Conservation (phyloP, 2,329 filamentous ascomycete species). For the Colletotrichum musicola region DNA sequence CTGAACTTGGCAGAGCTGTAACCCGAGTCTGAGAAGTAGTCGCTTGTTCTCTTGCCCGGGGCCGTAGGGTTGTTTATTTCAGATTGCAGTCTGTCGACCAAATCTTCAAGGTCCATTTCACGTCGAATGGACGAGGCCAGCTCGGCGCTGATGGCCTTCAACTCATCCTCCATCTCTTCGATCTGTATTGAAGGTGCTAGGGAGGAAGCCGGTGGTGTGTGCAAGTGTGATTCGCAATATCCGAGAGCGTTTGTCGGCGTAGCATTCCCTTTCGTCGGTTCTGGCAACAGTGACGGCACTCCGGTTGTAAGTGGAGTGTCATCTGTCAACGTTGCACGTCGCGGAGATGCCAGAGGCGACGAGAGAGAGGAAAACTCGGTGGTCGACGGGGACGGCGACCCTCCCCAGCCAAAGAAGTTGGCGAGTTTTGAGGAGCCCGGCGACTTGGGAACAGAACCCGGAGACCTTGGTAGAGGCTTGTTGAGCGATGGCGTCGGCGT, state of each 20-base stretch:
- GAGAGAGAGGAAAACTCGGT: conserved; percentile 67
- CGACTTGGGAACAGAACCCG: conserved; percentile 52
- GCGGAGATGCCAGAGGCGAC: conserved; percentile 62
- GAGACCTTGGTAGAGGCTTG: conserved; percentile 68
- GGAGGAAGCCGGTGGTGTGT: conserved; percentile 58
- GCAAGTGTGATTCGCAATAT: conserved; percentile 65
- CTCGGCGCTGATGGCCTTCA: conserved; percentile 93
- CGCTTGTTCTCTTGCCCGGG: conserved; percentile 83
- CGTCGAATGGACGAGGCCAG: conserved; percentile 91
- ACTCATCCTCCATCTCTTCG: conserved; percentile 92
- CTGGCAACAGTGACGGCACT: conserved; percentile 35
- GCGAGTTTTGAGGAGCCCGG: conserved; percentile 64
- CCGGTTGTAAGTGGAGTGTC: conserved; percentile 47
- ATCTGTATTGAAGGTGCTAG: conserved; percentile 67
- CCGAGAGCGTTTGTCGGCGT: conserved; percentile 58
- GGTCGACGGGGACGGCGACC: conserved; percentile 58
- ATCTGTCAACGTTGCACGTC: conserved; percentile 54
- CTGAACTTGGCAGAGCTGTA: conserved; percentile 85
- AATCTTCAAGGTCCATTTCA: conserved; percentile 96
- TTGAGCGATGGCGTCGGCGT: conserved; percentile 57
- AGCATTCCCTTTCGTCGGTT: conserved; percentile 56
- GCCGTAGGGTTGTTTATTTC: conserved; percentile 73
- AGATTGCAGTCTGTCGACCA: conserved; percentile 88
- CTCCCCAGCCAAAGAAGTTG: conserved; percentile 67
- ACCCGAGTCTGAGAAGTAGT: conserved; percentile 98